A percentile compares a stretch with the other conserved stretches of the same genome.
Evolutionary conservation across 139 green algal genomes (phyloP).

Genomic region (Gonium pectorale): DNA sequence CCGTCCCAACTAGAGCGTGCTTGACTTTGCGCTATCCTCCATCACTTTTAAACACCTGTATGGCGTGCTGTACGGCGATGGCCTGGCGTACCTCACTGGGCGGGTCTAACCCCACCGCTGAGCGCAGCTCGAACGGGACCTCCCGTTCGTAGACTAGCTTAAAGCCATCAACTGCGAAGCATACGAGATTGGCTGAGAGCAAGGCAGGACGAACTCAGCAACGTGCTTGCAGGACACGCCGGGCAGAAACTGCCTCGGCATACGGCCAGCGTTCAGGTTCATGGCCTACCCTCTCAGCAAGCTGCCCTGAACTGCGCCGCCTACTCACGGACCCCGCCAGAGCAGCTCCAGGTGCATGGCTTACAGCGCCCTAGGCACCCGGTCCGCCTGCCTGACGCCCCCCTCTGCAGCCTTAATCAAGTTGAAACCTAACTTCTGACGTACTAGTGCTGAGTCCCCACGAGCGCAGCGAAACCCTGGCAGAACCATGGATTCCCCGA

Average conservation of each 20-base stretch:
- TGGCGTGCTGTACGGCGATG: no score
- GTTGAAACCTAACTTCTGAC: no score
- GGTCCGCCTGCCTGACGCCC: no score
- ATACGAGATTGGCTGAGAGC: not conserved
- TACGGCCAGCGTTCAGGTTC: not conserved
- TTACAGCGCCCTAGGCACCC: no score
- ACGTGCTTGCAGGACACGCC: not conserved
- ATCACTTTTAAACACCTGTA: no score
- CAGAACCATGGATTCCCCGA: not conserved
- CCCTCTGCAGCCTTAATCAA: no score
- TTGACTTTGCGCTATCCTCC: no score
- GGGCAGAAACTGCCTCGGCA: not conserved
- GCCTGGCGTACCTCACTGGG: slow-evolving; percentile 59
- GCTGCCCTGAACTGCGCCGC: not conserved
- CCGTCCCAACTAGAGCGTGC: no score
- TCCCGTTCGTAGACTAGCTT: slow-evolving; percentile 77
- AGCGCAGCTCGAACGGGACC: slow-evolving; percentile 77
- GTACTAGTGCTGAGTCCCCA: no score
- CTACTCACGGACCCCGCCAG: not conserved
- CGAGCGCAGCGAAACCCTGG: no score
- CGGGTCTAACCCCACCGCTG: slow-evolving; percentile 54
- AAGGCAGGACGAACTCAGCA: not conserved
- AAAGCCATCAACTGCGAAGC: slow-evolving; percentile 61
- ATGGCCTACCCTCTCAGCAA: not conserved
- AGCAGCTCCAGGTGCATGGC: not conserved